These are phyloP conservation scores for Silene latifolia DNA, from an alignment of 148 eudicot genomes.

Conservation along the genomic window DNA sequence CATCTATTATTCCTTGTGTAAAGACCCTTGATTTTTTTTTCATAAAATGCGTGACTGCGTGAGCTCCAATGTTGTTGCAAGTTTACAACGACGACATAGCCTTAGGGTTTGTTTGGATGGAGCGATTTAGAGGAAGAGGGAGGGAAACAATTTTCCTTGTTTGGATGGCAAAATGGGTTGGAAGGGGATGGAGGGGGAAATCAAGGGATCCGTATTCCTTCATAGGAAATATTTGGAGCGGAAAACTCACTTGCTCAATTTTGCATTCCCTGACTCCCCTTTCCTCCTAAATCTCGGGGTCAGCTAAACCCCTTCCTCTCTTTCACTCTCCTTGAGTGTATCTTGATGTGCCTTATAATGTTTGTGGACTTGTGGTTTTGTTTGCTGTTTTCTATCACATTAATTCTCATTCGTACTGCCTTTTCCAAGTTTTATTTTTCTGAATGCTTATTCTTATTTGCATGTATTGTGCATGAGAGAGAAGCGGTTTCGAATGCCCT, in stretches of 20 bases:
- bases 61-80: no score
- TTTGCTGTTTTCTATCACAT: background rate
- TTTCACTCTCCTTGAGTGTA: no score
- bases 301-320: background rate
- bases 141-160: no score
- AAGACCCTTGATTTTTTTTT: background rate
- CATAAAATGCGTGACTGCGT: background rate
- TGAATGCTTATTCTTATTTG: no score
- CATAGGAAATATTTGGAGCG: no score
- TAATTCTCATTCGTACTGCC: background rate
- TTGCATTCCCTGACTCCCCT: background rate
- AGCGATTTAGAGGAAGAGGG: no score
- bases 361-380: no score
- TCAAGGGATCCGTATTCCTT: background rate
- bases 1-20: background rate
- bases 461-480: background rate
- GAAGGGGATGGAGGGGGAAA: background rate
- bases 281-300: no score
- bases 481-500: background rate
- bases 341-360: background rate
- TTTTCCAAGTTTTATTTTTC: background rate
- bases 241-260: background rate
- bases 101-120: no score
- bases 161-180: background rate
- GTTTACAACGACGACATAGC: no score